phyloP scores from a whole-genome alignment of 441 rosid species.

The Omphalea diandra region DNA sequence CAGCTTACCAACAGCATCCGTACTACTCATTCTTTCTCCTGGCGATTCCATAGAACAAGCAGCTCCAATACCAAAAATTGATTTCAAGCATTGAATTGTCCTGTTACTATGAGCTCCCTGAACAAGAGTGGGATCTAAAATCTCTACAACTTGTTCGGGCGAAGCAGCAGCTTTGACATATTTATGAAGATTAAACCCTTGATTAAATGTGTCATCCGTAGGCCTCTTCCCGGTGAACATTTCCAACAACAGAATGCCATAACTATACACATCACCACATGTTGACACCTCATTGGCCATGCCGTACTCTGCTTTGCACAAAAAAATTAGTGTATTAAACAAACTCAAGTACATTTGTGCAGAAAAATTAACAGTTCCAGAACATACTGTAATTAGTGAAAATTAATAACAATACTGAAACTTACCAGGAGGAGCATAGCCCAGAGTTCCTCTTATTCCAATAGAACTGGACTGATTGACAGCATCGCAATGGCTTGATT shows the following conservation, averaged over 20 bases:
- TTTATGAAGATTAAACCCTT: background rate
- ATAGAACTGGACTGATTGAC: background rate
- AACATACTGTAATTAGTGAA: too few relatives aligned
- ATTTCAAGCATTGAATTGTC: background rate
- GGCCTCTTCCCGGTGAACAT: background rate
- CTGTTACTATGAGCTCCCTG: background rate
- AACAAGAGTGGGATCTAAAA: slow-evolving; percentile 12
- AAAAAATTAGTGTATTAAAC: background rate
- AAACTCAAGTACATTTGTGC: too few relatives aligned
- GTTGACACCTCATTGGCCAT: slow-evolving; percentile 7
- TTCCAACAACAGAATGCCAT: slow-evolving; percentile 6
- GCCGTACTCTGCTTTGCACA: slow-evolving; percentile 5
- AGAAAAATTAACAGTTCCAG: too few relatives aligned
- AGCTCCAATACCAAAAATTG: slow-evolving; percentile 8
- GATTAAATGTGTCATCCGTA: background rate
- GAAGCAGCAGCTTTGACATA: background rate
- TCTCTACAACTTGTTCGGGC: background rate
- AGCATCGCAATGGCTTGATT: background rate
- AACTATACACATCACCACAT: slow-evolving; percentile 9
- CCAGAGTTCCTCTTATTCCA: slow-evolving; percentile 2
- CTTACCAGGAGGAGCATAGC: slow-evolving; percentile 10
- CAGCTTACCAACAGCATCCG: too few relatives aligned
- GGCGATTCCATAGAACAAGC: slow-evolving; percentile 5
- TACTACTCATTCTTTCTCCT: background rate
- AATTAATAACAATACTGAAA: too few relatives aligned